phyloP scores from a whole-genome alignment of 352 stramenopile species.

The Phytophthora fragariaefolia region DNA sequence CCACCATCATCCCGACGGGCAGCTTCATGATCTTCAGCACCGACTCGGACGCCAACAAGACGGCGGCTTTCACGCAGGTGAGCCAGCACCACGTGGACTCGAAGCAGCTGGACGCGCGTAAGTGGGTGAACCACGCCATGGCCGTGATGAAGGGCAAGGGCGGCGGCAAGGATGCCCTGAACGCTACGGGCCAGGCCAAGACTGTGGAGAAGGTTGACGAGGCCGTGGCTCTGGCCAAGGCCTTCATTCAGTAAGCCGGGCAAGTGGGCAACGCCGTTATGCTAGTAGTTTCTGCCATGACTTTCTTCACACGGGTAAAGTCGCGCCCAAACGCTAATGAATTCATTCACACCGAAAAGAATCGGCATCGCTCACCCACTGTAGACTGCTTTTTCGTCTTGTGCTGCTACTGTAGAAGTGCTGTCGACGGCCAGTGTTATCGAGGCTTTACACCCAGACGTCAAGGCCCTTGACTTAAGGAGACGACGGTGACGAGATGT shows the following conservation, averaged over 20 bases:
- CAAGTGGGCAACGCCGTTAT: conserved; percentile 36
- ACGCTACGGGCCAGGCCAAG: conserved; percentile 84
- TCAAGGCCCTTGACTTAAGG: too few species aligned
- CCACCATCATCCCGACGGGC: conserved; percentile 73
- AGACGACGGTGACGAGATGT: too few species aligned
- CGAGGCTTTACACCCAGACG: too few species aligned
- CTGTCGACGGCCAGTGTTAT: too few species aligned
- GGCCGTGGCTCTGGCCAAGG: conserved; percentile 70
- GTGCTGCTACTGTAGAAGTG: too few species aligned
- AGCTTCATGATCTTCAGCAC: conserved; percentile 95
- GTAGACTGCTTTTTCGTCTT: too few species aligned
- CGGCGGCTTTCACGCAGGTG: conserved; percentile 92
- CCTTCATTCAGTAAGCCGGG: conserved; percentile 49
- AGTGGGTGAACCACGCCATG: conserved; percentile 94
- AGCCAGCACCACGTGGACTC: conserved; percentile 79
- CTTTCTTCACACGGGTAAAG: too few species aligned
- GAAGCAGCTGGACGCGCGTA: conserved; percentile 88
- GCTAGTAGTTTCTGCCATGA: conserved; percentile 16
- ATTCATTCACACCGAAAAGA: too few species aligned
- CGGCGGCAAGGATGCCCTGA: conserved; percentile 91
- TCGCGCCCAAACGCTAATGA: too few species aligned
- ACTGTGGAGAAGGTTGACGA: conserved; percentile 74
- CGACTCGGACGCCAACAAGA: conserved; percentile 93
- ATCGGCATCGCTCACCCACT: too few species aligned
- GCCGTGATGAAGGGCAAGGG: conserved; percentile 94